A percentile compares a stretch with the other conserved stretches of the same genome.
Evolutionary conservation across 495 filamentous ascomycete genomes (phyloP).

Genomic region (Pseudevernia furfuracea): DNA sequence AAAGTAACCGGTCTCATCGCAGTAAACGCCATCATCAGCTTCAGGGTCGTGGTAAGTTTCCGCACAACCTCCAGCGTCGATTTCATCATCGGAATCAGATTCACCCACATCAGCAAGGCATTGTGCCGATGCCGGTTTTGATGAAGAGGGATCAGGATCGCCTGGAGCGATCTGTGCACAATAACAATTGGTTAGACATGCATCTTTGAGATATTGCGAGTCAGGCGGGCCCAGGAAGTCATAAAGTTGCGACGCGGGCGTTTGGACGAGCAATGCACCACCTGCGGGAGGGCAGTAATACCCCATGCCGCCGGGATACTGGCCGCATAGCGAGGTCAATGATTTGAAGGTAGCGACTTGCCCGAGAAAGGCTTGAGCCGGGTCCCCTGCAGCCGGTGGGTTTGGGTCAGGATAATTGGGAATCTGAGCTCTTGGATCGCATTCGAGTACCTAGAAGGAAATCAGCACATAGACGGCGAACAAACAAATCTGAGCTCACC

Average conservation of each 20-base stretch:
- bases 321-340: neutral
- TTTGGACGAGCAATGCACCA: neutral
- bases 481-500: neutral
- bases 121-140: constrained; percentile 3
- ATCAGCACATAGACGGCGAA: neutral
- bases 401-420: neutral
- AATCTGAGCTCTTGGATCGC: neutral
- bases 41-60: neutral
- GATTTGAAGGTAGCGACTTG: neutral
- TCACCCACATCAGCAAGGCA: neutral
- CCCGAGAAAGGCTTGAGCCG: neutral
- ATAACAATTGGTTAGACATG: neutral
- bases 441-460: neutral
- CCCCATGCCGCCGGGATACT: neutral
- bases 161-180: neutral
- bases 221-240: neutral
- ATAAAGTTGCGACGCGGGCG: neutral
- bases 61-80: neutral
- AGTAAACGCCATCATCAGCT: neutral
- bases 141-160: neutral
- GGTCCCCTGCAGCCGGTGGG: neutral
- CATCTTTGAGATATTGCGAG: constrained; percentile 1
- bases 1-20: neutral
- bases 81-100: neutral
- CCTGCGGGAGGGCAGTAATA: neutral